These are phyloP conservation scores for Aciculosporium take DNA, from an alignment of 2,329 filamentous ascomycete species.

Conservation along the genomic window DNA sequence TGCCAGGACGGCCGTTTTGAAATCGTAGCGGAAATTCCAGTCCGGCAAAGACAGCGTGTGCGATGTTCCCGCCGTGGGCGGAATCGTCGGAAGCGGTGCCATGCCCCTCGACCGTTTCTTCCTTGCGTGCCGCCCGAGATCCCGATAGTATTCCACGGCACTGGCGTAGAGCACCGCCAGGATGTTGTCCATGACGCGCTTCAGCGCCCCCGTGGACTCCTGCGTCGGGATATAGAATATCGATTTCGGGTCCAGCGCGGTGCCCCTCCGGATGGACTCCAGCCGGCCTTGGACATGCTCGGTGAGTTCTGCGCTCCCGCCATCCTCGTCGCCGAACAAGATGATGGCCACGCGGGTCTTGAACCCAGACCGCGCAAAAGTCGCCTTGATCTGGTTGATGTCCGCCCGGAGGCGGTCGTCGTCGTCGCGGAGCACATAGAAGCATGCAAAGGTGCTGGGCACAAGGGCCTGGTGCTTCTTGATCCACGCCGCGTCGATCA, in stretches of 20 bases:
- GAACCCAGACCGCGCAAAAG: slow-evolving; percentile 55
- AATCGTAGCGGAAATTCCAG: slow-evolving; percentile 90
- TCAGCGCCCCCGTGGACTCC: slow-evolving; percentile 55
- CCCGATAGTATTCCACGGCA: slow-evolving; percentile 80
- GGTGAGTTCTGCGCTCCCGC: slow-evolving; percentile 31
- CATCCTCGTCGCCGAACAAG: slow-evolving; percentile 18
- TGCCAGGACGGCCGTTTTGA: slow-evolving; percentile 80
- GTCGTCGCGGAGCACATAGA: slow-evolving; percentile 68
- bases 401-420: slow-evolving; percentile 83
- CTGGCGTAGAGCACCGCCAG: slow-evolving; percentile 58
- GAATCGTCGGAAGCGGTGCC: slow-evolving; percentile 66
- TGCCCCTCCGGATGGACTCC: slow-evolving; percentile 62
- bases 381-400: slow-evolving; percentile 61
- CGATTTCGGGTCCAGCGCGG: slow-evolving; percentile 67
- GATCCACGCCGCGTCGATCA: slow-evolving; percentile 71
- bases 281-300: slow-evolving; percentile 58
- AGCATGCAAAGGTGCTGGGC: slow-evolving; percentile 66
- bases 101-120: slow-evolving; percentile 73
- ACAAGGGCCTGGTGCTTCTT: slow-evolving; percentile 77
- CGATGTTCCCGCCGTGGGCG: slow-evolving; percentile 71
- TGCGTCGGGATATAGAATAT: slow-evolving; percentile 74
- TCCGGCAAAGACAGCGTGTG: slow-evolving; percentile 72
- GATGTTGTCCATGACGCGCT: slow-evolving; percentile 59
- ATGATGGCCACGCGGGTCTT: slow-evolving; percentile 66
- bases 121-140: slow-evolving; percentile 80